Percentiles rank a stretch among this genome's conserved stretches.
Conservation (phyloP, 257 asterid genomes). For the Dorcoceras hygrometricum region DNA sequence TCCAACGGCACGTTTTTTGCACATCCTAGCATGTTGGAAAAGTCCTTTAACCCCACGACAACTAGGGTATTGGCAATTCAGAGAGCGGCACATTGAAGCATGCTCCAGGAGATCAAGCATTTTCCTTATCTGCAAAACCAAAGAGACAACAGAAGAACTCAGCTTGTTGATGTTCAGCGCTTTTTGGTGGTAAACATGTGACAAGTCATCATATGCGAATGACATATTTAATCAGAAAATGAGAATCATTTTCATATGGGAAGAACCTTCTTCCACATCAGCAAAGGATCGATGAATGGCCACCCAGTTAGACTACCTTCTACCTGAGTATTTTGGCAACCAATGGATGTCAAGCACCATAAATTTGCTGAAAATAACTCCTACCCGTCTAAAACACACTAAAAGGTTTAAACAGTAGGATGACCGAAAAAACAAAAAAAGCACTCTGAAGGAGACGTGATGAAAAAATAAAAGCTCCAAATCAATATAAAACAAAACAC, state of each 20-base stretch:
- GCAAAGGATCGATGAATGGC: neutral
- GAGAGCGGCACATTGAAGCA: slow-evolving; percentile 88
- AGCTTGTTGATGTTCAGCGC: neutral
- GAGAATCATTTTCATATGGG: neutral
- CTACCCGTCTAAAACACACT: neutral
- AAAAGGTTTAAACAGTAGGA: no score
- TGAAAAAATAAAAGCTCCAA: neutral
- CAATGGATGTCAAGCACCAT: slow-evolving; percentile 1
- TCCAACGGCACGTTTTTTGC: slow-evolving; percentile 87
- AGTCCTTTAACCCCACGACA: slow-evolving; percentile 98
- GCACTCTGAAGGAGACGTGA: neutral
- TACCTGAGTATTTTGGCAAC: neutral
- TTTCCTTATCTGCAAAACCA: slow-evolving; percentile 72
- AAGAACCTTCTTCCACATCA: no score
- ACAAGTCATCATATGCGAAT: neutral
- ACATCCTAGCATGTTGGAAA: slow-evolving; percentile 88
- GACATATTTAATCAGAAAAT: neutral
- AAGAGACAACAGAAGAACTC: slow-evolving; percentile 20
- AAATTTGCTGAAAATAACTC: neutral
- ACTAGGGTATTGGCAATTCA: slow-evolving; percentile 73
- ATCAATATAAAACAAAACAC: neutral
- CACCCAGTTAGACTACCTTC: neutral
- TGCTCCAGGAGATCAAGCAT: slow-evolving; percentile 98
- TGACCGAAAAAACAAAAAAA: neutral
- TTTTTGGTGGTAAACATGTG: neutral